These are phyloP conservation scores for Penicillium italicum DNA, from an alignment of 2,329 filamentous ascomycete genomes.

Conservation along the genomic window DNA sequence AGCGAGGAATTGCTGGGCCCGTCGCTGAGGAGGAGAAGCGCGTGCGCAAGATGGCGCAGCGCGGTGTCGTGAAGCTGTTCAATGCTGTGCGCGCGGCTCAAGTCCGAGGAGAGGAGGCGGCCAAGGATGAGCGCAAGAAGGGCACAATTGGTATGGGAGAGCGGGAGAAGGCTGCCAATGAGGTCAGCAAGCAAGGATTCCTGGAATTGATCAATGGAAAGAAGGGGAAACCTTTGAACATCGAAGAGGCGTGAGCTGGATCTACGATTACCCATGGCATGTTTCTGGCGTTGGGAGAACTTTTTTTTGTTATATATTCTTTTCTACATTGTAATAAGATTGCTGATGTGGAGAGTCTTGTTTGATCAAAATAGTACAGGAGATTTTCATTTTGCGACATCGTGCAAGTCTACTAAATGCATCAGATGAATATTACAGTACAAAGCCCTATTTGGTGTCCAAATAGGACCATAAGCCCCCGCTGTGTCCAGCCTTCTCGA, in stretches of 20 bases:
- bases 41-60: constrained; percentile 81
- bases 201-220: constrained; percentile 74
- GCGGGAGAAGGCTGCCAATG: constrained; percentile 82
- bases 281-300: constrained; percentile 32
- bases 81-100: constrained; percentile 92
- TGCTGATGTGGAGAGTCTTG: constrained; percentile 21
- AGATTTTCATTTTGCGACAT: constrained; percentile 28
- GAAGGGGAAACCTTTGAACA: constrained; percentile 49
- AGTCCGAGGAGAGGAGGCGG: constrained; percentile 77
- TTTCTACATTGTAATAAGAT: constrained; percentile 19
- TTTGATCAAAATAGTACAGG: constrained; percentile 25
- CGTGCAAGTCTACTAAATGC: constrained; percentile 18
- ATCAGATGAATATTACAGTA: constrained; percentile 29
- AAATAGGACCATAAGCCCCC: constrained; percentile 8
- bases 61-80: constrained; percentile 93
- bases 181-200: constrained; percentile 97
- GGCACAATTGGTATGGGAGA: constrained; percentile 75
- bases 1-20: constrained; percentile 50
- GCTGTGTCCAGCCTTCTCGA: neutral
- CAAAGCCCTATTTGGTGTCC: constrained; percentile 16
- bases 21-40: constrained; percentile 70
- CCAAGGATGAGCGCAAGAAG: constrained; percentile 60
- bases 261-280: constrained; percentile 30
- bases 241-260: constrained; percentile 41
- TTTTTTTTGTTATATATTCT: constrained; percentile 18